Evolutionary conservation across 768 basidiomycete species (phyloP).

Genomic region (Panellus pusillus): DNA sequence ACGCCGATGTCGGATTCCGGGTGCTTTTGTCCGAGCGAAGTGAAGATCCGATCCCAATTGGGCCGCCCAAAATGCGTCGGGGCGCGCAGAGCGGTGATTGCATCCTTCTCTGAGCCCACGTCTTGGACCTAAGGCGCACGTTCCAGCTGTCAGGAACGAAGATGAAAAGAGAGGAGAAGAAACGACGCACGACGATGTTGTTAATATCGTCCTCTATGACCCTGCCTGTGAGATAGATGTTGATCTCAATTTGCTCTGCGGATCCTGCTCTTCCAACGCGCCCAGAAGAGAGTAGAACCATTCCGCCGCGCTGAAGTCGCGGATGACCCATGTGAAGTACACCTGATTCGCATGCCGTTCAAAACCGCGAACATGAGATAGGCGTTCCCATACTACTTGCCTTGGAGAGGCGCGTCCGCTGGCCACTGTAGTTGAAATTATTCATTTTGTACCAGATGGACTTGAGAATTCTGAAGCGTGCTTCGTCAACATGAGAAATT

Average conservation of each 20-base stretch:
- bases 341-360: slow-evolving; percentile 36
- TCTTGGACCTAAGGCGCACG: slow-evolving; percentile 63
- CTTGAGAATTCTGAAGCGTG: slow-evolving; percentile 66
- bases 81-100: slow-evolving; percentile 83
- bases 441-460: slow-evolving; percentile 98
- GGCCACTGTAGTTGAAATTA: slow-evolving; percentile 68
- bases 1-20: slow-evolving; percentile 89
- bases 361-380: not conserved
- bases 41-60: slow-evolving; percentile 78
- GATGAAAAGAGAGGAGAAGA: not conserved
- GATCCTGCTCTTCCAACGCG: slow-evolving; percentile 92
- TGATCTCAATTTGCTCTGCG: slow-evolving; percentile 83
- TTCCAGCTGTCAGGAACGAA: not conserved
- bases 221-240: too few relatives aligned
- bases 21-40: slow-evolving; percentile 77
- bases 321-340: too few relatives aligned
- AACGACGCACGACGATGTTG: slow-evolving; percentile 74
- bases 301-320: slow-evolving; percentile 85
- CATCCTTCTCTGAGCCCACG: too few relatives aligned
- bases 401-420: slow-evolving; percentile 84
- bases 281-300: slow-evolving; percentile 95
- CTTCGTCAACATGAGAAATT: not conserved
- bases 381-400: slow-evolving; percentile 31
- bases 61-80: slow-evolving; percentile 94
- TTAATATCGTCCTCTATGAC: slow-evolving; percentile 92